Base-by-base conservation (phyloP, 2,329 filamentous ascomycete species). In the Grosmannia penicillata region DNA sequence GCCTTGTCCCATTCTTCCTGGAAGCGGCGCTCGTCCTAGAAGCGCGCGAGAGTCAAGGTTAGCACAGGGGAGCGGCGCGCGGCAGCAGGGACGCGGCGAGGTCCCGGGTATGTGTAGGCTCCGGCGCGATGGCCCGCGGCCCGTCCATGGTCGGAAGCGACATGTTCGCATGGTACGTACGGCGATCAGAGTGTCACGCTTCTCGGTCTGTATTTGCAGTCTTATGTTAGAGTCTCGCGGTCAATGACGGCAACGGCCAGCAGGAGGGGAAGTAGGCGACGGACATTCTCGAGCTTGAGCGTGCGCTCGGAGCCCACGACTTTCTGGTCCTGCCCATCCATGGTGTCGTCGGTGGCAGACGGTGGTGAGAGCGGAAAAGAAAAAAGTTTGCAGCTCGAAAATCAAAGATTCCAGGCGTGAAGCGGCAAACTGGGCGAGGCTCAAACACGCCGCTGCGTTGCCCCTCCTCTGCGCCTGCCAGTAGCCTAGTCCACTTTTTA, bases 1-100 rank as follows among this genome's bases (percentile, higher is more conserved):
- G 75, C 66, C 42, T 82, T 68, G 53, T 79, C 73, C 85, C 85
- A 93, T 72, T 78, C 68, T 54, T 78, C 65, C 63, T 96, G 89
- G 62, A 93, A 95, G 56, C 86, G 86, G 65, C 91, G 93, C 65
- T 96, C 89, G 52, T 45, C 45, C 44, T 46, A 29, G 4, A 26
- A 7, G 8, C 8, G 26, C 19, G 13, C 19, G 22, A 30, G 14
- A 13, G 17, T 22, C 29, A 37, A 6, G 33, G 32, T 30, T 19
- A 29, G 19, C 14, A 25, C 17, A 5, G 13, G 21, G 21, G 22
- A n/a, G 30, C 19, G 13, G 26, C 11, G 25, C 3, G 13, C 18
- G 34, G 18, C 15, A 27, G 33, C 3, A 13, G 27, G 9, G 6
- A 13, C 8, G 10, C 9, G 10, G 17, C 17, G 15, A 18, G 15